Base-by-base conservation (phyloP, 2,329 filamentous ascomycete species). In the Lachnellula cervina region DNA sequence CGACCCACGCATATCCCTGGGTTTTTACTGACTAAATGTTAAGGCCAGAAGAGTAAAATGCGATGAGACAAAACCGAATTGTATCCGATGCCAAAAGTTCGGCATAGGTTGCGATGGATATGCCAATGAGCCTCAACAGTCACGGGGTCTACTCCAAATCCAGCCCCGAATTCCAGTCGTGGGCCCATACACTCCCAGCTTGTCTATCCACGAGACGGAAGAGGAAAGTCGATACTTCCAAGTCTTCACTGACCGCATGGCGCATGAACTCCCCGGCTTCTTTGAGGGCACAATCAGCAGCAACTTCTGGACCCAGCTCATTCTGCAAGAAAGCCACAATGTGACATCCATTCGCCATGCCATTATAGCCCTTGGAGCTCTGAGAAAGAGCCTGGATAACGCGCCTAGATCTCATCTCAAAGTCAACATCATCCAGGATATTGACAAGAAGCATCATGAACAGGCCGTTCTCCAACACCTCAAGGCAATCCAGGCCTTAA, bases 351-450 rank as follows among this genome's bases (percentile, higher is more conserved):
- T 88, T 57, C 80, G 80, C 13, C 82, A 87, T 66, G 82, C 84
- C 13, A 82, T 87, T n/a, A 77, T 87, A 32, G 84, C 85, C 4
- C 73, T 88, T 4, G 84, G 83, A 16, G 83, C 83, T 3, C 71
- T 88, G 25, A 86, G 86, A 67, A 85, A 85, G 68, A 84, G 82
- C 2, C 67, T 86, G 4, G 82, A 85, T 63, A 57, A 40, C 37
- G 64, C 70, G 11, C 63, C 62, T 9, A 62, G 65, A 1, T 54
- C 63, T 11, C 49, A 52, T 54, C 57, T 66, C 51, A 71, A 66
- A 56, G 63, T 64, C 46, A 70, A 68, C 14, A 68, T 74, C 34
- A 62, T 67, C n/a, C 64, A 68, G 43, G 72, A 76, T 32, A 73
- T 74, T 50, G 73, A 79, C 2, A 69, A 69, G 55, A 69, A 67